These are phyloP conservation scores for Aspergillus fumigatus DNA, from an alignment of 2,329 filamentous ascomycete genomes.

Conservation along the genomic window DNA sequence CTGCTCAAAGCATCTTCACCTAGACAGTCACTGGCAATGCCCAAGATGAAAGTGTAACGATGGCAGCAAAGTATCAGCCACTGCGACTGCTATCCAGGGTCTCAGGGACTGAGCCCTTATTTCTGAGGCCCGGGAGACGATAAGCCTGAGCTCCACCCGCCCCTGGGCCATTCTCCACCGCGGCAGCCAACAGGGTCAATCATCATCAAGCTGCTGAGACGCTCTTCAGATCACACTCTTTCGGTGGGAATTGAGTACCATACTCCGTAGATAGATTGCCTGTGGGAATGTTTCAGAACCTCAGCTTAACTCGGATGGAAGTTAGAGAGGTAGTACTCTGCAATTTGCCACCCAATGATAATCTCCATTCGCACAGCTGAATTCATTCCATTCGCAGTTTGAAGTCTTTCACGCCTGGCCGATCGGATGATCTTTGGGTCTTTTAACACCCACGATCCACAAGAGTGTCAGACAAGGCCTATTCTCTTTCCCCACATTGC, in stretches of 20 bases:
- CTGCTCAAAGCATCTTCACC: too few relatives aligned
- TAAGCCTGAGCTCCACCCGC: neutral
- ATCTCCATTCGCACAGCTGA: neutral
- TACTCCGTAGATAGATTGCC: neutral
- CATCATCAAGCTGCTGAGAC: neutral
- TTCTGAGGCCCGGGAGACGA: neutral
- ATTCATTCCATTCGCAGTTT: neutral
- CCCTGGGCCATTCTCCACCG: neutral
- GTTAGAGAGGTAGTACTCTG: neutral
- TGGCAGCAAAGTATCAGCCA: neutral
- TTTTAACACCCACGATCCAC: neutral
- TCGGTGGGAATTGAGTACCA: neutral
- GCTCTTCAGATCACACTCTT: neutral
- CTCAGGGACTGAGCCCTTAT: neutral
- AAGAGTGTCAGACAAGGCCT: neutral
- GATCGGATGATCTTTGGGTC: neutral
- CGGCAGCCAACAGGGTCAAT: neutral
- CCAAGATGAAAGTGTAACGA: neutral
- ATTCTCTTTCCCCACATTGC: neutral
- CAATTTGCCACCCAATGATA: neutral
- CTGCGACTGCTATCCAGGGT: neutral
- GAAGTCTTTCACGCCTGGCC: neutral
- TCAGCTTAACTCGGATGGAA: neutral
- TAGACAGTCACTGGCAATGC: too few relatives aligned
- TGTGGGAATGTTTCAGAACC: neutral